Evolutionary conservation across 805 yeast genomes (phyloP).

Genomic region (Candida caryicola): DNA sequence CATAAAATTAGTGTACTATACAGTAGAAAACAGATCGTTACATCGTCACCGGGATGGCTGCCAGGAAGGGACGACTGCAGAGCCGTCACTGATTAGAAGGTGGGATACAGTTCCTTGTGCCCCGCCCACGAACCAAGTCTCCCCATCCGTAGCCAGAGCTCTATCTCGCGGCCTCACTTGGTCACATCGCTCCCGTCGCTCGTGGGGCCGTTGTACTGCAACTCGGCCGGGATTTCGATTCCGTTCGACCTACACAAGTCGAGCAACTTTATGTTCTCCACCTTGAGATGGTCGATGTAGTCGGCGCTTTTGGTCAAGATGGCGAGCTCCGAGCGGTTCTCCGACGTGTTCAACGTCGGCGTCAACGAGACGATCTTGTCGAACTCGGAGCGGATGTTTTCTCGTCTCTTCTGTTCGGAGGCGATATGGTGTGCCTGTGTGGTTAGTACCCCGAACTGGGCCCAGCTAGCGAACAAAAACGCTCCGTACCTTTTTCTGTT

Average conservation of each 20-base stretch:
- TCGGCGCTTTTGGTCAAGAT: conserved; percentile 65
- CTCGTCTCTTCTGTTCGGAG: conserved; percentile 83
- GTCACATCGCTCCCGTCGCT: conserved; percentile 17
- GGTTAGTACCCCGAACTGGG: too few species aligned
- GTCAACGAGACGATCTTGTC: conserved; percentile 72
- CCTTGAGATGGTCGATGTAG: conserved; percentile 49
- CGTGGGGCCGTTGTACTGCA: conserved; percentile 24
- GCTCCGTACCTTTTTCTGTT: conserved; percentile 33
- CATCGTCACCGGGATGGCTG: conserved; percentile 17
- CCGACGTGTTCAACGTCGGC: conserved; percentile 66
- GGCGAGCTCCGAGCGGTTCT: conserved; percentile 75
- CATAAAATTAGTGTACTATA: background rate
- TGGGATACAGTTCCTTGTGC: too few species aligned
- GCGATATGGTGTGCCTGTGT: conserved; percentile 70
- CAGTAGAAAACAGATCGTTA: conserved; percentile 8
- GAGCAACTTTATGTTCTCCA: conserved; percentile 48
- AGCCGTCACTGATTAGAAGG: too few species aligned
- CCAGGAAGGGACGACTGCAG: too few species aligned
- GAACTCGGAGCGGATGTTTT: conserved; percentile 78
- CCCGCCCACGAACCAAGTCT: too few species aligned
- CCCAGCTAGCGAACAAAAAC: too few species aligned
- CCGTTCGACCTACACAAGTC: conserved; percentile 39
- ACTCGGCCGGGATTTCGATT: conserved; percentile 41
- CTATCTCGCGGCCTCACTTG: too few species aligned
- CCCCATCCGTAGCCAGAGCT: too few species aligned